phyloP scores from a whole-genome alignment of 108 stramenopile species.

The Schizochytrium sp. region DNA sequence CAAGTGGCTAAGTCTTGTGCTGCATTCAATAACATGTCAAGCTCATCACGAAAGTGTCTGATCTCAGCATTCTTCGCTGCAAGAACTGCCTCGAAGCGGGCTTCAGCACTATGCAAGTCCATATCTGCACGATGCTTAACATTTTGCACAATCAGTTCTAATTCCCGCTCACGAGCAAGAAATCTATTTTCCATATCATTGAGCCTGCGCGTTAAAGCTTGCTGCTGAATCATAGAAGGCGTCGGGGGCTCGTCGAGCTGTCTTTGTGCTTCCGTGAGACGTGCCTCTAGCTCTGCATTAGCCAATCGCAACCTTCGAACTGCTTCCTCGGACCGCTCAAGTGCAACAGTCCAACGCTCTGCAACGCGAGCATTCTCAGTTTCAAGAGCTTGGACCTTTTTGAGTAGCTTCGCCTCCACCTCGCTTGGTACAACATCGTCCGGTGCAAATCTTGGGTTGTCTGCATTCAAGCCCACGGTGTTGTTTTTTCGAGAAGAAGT shows the following conservation, averaged over 20 bases:
- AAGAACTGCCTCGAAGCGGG: conserved; percentile 5
- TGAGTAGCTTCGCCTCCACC: too few relatives aligned
- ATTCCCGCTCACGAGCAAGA: conserved; percentile 31
- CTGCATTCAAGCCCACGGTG: too few relatives aligned
- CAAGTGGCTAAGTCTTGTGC: background rate
- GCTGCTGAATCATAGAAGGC: conserved; percentile 55
- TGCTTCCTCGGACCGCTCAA: conserved; percentile 45
- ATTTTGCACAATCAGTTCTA: conserved; percentile 15
- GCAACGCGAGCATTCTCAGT: conserved; percentile 31
- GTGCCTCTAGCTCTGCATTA: conserved; percentile 18
- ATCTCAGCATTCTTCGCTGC: conserved; percentile 30
- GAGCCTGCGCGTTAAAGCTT: background rate
- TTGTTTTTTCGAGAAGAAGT: too few relatives aligned
- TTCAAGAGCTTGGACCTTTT: background rate
- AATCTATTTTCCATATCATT: conserved; percentile 11
- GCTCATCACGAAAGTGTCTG: conserved; percentile 18
- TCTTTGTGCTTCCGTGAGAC: background rate
- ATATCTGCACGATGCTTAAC: conserved; percentile 55
- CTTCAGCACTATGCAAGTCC: conserved; percentile 6
- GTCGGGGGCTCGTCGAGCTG: conserved; percentile 16
- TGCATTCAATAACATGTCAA: conserved; percentile 25
- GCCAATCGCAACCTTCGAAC: background rate
- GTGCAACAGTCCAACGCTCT: conserved; percentile 21
- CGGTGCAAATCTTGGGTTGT: too few relatives aligned
- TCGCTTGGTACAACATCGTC: too few relatives aligned